phyloP scores from a whole-genome alignment of 495 filamentous ascomycete species.

The Penicillium paxilli region DNA sequence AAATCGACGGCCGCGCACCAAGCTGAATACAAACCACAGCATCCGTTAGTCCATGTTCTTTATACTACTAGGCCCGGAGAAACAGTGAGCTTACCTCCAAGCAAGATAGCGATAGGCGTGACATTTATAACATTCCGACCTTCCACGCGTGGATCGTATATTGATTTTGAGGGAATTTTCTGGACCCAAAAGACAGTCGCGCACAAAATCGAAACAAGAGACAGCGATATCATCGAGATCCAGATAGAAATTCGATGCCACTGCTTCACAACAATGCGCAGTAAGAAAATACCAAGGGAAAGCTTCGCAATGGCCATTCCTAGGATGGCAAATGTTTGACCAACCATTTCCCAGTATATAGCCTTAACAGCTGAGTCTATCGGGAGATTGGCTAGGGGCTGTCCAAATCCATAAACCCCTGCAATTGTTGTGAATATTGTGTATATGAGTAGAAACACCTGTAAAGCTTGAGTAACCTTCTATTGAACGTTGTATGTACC shows the following conservation, averaged over 20 bases:
- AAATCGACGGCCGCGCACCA: constrained; percentile 27
- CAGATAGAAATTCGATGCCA: constrained; percentile 25
- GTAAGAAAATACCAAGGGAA: constrained; percentile 20
- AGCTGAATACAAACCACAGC: constrained; percentile 1
- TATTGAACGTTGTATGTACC: background rate
- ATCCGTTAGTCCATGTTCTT: background rate
- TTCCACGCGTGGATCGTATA: constrained; percentile 18
- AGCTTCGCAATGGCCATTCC: constrained; percentile 27
- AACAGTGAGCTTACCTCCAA: constrained; percentile 8
- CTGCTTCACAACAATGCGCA: constrained; percentile 20
- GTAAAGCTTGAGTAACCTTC: background rate
- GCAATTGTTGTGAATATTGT: constrained; percentile 18
- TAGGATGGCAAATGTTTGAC: constrained; percentile 20
- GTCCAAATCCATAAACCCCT: constrained; percentile 18
- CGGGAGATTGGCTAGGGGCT: constrained; percentile 7
- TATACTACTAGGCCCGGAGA: background rate
- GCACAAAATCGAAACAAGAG: constrained; percentile 11
- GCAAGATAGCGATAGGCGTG: constrained; percentile 15
- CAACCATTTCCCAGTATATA: constrained; percentile 19
- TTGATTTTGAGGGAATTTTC: constrained; percentile 10
- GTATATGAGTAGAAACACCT: constrained; percentile 22
- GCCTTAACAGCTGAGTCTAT: constrained; percentile 18
- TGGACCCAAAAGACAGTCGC: constrained; percentile 21
- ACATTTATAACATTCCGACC: constrained; percentile 13
- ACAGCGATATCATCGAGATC: constrained; percentile 19